Percentiles rank a stretch among this genome's conserved stretches.
phyloP scores from a whole-genome alignment of 225 moss, liverwort and hornwort genomes.

The Pseudoscleropodium purum region DNA sequence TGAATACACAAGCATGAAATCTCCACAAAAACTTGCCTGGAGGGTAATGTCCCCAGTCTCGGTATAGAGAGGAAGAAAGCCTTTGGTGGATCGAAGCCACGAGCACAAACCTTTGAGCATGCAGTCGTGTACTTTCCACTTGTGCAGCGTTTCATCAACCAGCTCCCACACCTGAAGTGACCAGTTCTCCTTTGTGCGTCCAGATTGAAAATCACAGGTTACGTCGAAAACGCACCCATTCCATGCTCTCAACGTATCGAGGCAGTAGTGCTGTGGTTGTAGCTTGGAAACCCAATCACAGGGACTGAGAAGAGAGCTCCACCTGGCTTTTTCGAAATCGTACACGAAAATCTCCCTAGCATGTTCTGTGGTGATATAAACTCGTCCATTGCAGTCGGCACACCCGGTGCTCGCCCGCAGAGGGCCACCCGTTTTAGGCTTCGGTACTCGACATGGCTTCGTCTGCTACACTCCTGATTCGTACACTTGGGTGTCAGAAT shows the following conservation, averaged over 20 bases:
- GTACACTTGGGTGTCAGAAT: background rate
- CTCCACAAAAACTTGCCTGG: background rate
- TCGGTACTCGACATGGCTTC: background rate
- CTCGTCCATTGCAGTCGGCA: background rate
- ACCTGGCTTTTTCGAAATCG: background rate
- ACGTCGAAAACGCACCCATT: background rate
- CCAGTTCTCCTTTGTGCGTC: background rate
- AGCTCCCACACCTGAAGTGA: background rate
- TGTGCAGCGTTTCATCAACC: no score
- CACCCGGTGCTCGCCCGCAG: background rate
- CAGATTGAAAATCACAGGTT: background rate
- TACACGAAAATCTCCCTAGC: background rate
- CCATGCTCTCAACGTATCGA: background rate
- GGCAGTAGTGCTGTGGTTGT: background rate
- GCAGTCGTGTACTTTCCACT: background rate
- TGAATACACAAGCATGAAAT: background rate
- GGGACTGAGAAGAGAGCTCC: background rate
- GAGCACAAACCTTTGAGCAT: background rate
- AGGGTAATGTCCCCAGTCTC: background rate
- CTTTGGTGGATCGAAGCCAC: background rate
- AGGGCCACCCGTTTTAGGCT: background rate
- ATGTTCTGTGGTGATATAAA: background rate
- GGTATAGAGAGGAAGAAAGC: background rate
- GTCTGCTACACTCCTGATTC: background rate
- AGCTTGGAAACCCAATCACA: background rate